These are phyloP conservation scores for Leptographium lundbergii DNA, from an alignment of 2,329 filamentous ascomycete genomes.

Conservation along the genomic window DNA sequence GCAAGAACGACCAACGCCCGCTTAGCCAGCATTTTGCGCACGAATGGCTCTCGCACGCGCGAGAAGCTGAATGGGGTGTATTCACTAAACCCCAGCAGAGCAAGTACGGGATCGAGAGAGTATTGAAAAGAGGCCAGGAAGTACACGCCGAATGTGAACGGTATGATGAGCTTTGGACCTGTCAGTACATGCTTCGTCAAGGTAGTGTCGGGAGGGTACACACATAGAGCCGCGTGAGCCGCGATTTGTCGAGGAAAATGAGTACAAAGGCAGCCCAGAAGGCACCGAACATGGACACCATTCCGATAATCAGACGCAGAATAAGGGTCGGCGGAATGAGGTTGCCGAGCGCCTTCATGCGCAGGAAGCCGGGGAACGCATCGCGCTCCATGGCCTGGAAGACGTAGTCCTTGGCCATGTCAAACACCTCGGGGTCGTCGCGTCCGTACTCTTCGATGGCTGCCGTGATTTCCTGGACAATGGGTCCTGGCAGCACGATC, in stretches of 20 bases:
- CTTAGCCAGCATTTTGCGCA: slow-evolving; percentile 72
- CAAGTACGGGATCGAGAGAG: slow-evolving; percentile 83
- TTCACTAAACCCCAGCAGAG: slow-evolving; percentile 81
- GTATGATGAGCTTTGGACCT: slow-evolving; percentile 52
- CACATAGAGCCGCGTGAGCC: slow-evolving; percentile 74
- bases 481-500: slow-evolving; percentile 81
- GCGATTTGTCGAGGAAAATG: slow-evolving; percentile 74
- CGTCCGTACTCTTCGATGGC: slow-evolving; percentile 83
- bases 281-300: slow-evolving; percentile 76
- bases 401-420: slow-evolving; percentile 95
- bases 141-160: slow-evolving; percentile 86
- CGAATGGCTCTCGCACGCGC: slow-evolving; percentile 78
- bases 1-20: slow-evolving; percentile 70
- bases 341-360: slow-evolving; percentile 91
- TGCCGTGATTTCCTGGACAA: slow-evolving; percentile 73
- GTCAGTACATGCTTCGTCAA: slow-evolving; percentile 10
- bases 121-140: slow-evolving; percentile 87
- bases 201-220: slow-evolving; percentile 20
- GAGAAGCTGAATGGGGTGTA: slow-evolving; percentile 93
- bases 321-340: slow-evolving; percentile 85
- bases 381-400: slow-evolving; percentile 99
- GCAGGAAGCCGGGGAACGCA: slow-evolving; percentile 93
- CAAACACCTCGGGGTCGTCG: slow-evolving; percentile 95
- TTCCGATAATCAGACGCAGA: slow-evolving; percentile 70
- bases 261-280: slow-evolving; percentile 93